Evolutionary conservation across 352 stramenopile genomes (phyloP).

Genomic region (Globisporangium echinulatum): DNA sequence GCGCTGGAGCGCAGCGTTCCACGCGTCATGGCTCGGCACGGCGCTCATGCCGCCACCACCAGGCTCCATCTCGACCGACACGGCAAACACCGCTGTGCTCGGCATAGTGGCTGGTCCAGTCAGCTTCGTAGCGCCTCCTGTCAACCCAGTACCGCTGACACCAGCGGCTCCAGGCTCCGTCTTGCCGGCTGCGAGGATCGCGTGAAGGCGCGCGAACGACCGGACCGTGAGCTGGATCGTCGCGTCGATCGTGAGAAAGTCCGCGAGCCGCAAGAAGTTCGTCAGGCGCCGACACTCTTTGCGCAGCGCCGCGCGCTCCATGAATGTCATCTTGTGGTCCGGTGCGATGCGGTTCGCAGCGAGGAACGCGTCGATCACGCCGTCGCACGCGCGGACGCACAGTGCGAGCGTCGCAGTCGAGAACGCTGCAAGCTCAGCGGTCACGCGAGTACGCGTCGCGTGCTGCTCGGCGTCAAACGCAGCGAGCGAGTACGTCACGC

Average conservation of each 20-base stretch:
- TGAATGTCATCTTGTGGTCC: slow-evolving; percentile 95
- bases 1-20: slow-evolving; percentile 59
- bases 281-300: slow-evolving; percentile 90
- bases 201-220: slow-evolving; percentile 61
- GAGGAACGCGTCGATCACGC: slow-evolving; percentile 91
- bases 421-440: slow-evolving; percentile 52
- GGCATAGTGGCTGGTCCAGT: slow-evolving; percentile 7
- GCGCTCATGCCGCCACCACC: slow-evolving; percentile 28
- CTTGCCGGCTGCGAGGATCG: slow-evolving; percentile 47
- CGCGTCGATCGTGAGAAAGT: slow-evolving; percentile 89
- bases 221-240: slow-evolving; percentile 83
- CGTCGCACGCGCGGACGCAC: slow-evolving; percentile 87
- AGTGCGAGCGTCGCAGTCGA: slow-evolving; percentile 66
- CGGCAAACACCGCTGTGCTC: slow-evolving; percentile 54
- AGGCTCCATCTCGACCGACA: slow-evolving; percentile 59
- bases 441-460: slow-evolving; percentile 40
- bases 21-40: slow-evolving; percentile 56
- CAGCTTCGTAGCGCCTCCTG: background rate
- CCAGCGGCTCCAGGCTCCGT: slow-evolving; percentile 10
- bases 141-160: no score
- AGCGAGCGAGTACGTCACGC: slow-evolving; percentile 71
- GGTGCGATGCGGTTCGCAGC: slow-evolving; percentile 88
- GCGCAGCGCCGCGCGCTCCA: slow-evolving; percentile 89
- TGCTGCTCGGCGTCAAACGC: slow-evolving; percentile 80
- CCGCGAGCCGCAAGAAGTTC: slow-evolving; percentile 88